These are phyloP conservation scores for Cryptosporidium canis DNA, from an alignment of 169 alveolate species.

Conservation along the genomic window DNA sequence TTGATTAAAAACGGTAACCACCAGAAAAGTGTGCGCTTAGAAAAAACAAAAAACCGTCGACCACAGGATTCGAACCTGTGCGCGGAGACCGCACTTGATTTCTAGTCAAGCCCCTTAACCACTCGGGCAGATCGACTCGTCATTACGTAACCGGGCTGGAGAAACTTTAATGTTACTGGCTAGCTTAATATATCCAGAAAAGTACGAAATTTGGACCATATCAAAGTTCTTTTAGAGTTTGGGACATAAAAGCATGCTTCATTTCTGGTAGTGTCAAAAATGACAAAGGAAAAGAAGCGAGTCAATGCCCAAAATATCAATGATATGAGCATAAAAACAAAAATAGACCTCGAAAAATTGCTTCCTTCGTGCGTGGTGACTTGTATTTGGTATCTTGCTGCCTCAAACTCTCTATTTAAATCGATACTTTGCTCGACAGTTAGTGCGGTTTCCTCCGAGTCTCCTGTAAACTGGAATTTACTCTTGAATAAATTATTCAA, in stretches of 20 bases:
- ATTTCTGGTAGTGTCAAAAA: conserved; percentile 18
- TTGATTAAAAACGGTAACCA: neutral
- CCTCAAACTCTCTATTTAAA: conserved; percentile 57
- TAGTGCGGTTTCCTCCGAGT: neutral
- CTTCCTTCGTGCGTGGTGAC: conserved; percentile 67
- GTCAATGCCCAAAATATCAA: conserved; percentile 52
- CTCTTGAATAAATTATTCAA: neutral
- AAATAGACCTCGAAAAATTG: conserved; percentile 61
- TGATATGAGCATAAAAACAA: conserved; percentile 59
- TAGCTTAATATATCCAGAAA: conserved; percentile 24
- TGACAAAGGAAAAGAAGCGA: conserved; percentile 51
- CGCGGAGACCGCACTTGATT: conserved; percentile 76
- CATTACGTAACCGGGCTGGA: neutral
- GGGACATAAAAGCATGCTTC: conserved; percentile 70
- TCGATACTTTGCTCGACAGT: conserved; percentile 21
- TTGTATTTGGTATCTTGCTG: conserved; percentile 71
- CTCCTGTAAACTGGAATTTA: conserved; percentile 33
- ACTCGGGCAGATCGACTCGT: conserved; percentile 74
- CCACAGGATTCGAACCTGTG: conserved; percentile 76
- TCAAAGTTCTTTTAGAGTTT: conserved; percentile 20
- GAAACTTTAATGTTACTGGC: neutral
- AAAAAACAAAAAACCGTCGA: conserved; percentile 40
- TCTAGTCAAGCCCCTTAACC: conserved; percentile 76
- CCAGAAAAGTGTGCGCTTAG: neutral
- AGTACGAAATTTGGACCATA: conserved; percentile 37